Base-by-base conservation (phyloP, 345 rosid species). In the Trapa bicornis region DNA sequence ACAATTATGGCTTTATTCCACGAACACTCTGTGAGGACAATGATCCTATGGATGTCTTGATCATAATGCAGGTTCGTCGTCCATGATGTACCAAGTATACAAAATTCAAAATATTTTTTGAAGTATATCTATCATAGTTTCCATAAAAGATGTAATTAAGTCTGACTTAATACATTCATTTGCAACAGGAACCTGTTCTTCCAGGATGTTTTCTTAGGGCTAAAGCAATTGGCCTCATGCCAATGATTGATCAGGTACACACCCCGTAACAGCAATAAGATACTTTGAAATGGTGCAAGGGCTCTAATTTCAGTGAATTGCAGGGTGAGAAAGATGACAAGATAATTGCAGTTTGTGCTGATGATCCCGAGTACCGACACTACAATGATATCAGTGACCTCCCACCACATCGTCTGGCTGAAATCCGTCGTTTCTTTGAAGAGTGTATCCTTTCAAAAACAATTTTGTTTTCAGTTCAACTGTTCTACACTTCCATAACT, bases 261-360 rank as follows among this genome's bases (percentile, higher is more conserved):
- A 63, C 73, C 54, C 33, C 29, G 45, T 29, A 14, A 4, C 6
- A 35, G 35, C 50, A 53, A 13, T 22, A 22, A 22, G 22, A 58
- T 50, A 7, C 39, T 14, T 37, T 72, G 8, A 66, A 64, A 62
- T 37, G 11, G 52, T 64, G 65, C 36, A 36, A 61, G 22, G 8
- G 3, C 56, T 32, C 48, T 29, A 22, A 52, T 37, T 64, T 52
- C 33, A 45, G 62, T 66, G 66, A 42, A 65, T 41, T 62, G 66
- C 75, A 94, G 99, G 99, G 97, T 39, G 99, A 94, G 87, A 94
- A 91, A 85, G 99, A 94, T 76, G 96, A 94, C 85, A 94, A 94
- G 78, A 94, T 94, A 41, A 94, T 94, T 76, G 99, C 99, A 54
- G 99, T 94, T 22, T 94, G 99, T 61, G 99, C 97, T 70, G 99